Conservation (phyloP, 1,139 yeast species). For the Geotrichum citri-aurantii region DNA sequence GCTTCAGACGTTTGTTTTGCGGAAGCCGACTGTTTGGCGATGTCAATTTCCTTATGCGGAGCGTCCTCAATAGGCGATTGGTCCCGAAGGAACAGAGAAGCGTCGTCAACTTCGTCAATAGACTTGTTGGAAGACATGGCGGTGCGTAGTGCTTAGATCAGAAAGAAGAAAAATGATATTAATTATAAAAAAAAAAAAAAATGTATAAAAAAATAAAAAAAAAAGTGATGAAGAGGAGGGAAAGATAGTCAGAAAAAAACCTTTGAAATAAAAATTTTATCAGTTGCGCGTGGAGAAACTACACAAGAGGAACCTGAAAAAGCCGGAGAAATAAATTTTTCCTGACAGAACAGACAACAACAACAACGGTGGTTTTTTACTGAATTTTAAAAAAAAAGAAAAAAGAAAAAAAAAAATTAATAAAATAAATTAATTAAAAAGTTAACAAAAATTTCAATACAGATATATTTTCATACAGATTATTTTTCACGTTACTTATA, state of each 20-base stretch:
- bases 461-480: not conserved
- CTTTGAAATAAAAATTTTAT: not conserved
- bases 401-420: no score
- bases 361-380: not conserved
- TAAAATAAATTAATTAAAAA: no score
- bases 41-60: not conserved
- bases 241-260: not conserved
- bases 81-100: constrained; percentile 5
- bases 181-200: not conserved
- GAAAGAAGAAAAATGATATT: no score
- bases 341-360: not conserved
- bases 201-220: not conserved
- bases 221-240: not conserved
- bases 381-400: not conserved
- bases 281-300: not conserved
- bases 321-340: constrained; percentile 8
- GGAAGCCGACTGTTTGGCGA: not conserved
- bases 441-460: no score
- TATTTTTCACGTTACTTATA: not conserved
- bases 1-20: constrained; percentile 2
- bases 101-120: constrained; percentile 3
- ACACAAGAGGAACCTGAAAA: not conserved
- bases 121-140: not conserved
- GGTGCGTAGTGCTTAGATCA: not conserved
- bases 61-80: constrained; percentile 6